phyloP scores from a whole-genome alignment of 2,329 filamentous ascomycete genomes.

The Aspergillus tubingensis region DNA sequence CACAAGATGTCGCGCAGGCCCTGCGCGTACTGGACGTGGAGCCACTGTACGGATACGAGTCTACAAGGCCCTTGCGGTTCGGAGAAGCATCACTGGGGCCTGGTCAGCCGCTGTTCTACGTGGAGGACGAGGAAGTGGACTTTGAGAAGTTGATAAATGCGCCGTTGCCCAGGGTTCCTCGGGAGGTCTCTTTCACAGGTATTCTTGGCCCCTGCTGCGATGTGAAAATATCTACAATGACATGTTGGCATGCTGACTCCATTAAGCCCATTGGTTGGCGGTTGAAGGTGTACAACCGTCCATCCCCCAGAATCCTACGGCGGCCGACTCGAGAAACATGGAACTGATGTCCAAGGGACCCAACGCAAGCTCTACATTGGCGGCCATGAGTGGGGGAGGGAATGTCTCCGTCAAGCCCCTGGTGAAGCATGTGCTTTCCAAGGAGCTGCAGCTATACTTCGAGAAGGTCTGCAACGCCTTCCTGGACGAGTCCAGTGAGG shows the following conservation, averaged over 20 bases:
- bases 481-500: constrained; percentile 82
- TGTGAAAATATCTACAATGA: not conserved
- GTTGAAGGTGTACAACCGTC: constrained; percentile 96
- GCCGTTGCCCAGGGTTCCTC: constrained; percentile 87
- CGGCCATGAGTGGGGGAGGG: constrained; percentile 79
- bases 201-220: constrained; percentile 17
- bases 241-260: not conserved
- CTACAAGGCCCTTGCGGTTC: constrained; percentile 82
- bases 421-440: constrained; percentile 94
- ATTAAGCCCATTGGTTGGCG: constrained; percentile 87
- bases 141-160: constrained; percentile 99
- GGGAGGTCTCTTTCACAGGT: constrained; percentile 92
- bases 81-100: constrained; percentile 92
- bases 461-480: constrained; percentile 90
- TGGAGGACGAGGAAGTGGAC: constrained; percentile 97
- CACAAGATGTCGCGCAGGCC: constrained; percentile 85
- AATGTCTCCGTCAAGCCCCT: constrained; percentile 82
- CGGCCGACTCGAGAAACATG: constrained; percentile 76
- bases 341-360: constrained; percentile 89
- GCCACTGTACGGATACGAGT: constrained; percentile 94
- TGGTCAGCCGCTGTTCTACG: constrained; percentile 92
- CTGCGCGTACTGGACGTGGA: constrained; percentile 87
- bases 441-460: constrained; percentile 95
- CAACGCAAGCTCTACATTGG: constrained; percentile 80
- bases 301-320: constrained; percentile 93